Conservation (phyloP, 2,329 filamentous ascomycete genomes). For the Fusarium falciforme region DNA sequence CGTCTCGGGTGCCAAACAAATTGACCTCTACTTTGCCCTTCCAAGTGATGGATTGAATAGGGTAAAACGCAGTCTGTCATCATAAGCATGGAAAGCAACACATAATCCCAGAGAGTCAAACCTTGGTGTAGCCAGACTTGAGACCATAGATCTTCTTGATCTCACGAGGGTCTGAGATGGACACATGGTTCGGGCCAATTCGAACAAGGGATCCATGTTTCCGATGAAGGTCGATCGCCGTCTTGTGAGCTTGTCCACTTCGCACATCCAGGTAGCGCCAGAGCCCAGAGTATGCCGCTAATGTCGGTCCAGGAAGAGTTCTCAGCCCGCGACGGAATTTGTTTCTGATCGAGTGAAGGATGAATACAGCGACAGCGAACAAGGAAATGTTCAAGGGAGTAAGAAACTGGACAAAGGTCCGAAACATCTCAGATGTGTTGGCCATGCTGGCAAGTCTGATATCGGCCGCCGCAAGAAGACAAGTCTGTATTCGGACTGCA, state of each 20-base stretch:
- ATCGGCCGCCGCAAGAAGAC: not conserved
- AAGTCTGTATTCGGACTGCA: not conserved
- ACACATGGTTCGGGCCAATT: constrained; percentile 20
- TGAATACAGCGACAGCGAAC: not conserved
- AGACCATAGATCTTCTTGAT: constrained; percentile 28
- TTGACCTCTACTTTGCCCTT: not conserved
- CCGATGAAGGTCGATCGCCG: not conserved
- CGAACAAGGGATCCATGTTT: not conserved
- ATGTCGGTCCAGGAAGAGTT: not conserved
- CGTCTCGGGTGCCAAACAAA: not conserved
- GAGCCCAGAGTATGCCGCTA: not conserved
- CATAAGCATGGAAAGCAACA: not conserved
- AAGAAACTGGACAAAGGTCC: not conserved
- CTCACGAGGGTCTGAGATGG: constrained; percentile 16
- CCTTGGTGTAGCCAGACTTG: constrained; percentile 26
- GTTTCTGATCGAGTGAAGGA: not conserved
- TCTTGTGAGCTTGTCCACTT: not conserved
- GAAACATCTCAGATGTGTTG: not conserved
- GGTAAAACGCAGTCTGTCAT: not conserved
- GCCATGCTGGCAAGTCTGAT: not conserved
- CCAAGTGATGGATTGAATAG: not conserved
- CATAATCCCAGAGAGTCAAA: not conserved
- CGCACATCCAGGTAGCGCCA: not conserved
- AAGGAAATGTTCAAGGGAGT: not conserved
- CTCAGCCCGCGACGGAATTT: not conserved